Evolutionary conservation across 129 eudicot genomes (phyloP).

Genomic region (Chrysanthemum seticuspe): DNA sequence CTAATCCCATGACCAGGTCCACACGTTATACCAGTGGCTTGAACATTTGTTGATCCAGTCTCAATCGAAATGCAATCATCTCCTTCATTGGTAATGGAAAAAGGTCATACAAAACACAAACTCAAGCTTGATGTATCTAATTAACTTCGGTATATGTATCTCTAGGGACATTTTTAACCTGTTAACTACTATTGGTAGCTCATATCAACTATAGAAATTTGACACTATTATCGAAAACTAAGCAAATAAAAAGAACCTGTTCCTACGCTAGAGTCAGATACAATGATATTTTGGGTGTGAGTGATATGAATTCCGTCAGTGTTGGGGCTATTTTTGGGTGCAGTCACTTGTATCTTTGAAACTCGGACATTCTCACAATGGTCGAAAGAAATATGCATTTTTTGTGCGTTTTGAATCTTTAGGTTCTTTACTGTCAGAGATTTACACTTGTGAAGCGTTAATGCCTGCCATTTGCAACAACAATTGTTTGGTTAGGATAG

Average conservation of each 20-base stretch:
- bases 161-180: neutral
- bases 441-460: constrained; percentile 62
- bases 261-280: constrained; percentile 42
- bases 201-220: neutral
- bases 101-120: neutral
- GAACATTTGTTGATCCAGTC: constrained; percentile 54
- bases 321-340: constrained; percentile 80
- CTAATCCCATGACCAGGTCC: constrained; percentile 99
- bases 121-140: neutral
- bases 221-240: neutral
- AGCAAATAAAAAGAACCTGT: constrained; percentile 48
- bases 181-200: neutral
- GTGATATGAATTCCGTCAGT: constrained; percentile 91
- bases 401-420: constrained; percentile 60
- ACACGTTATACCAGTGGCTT: constrained; percentile 64
- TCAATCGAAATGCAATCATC: constrained; percentile 82
- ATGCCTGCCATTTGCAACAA: constrained; percentile 50
- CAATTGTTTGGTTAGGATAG: neutral
- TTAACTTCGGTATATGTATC: neutral
- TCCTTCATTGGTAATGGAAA: constrained; percentile 20
- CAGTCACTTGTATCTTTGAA: constrained; percentile 45
- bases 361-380: constrained; percentile 48
- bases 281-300: constrained; percentile 48
- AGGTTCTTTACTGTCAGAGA: constrained; percentile 52
- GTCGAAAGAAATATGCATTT: constrained; percentile 70